Evolutionary conservation across 1,139 yeast species (phyloP).

Genomic region (Scheffersomyces illinoinensis): DNA sequence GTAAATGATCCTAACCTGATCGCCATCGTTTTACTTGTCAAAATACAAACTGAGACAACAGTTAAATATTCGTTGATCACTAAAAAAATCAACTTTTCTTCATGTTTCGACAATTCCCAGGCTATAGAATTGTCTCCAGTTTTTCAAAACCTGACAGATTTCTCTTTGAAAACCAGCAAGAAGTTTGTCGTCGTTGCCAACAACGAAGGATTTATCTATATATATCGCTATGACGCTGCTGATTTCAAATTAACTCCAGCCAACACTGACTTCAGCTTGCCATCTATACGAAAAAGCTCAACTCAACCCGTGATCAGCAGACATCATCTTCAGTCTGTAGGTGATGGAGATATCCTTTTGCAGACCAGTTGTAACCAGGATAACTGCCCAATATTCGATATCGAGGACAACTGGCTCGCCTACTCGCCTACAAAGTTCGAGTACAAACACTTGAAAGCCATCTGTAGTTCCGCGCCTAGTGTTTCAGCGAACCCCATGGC

Average conservation of each 20-base stretch:
- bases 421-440: conserved; percentile 46
- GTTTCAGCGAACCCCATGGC: not conserved
- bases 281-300: conserved; percentile 23
- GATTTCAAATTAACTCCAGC: conserved; percentile 10
- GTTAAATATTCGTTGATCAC: conserved; percentile 1
- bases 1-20: not conserved
- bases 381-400: conserved; percentile 47
- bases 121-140: not conserved
- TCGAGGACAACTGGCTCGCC: conserved; percentile 52
- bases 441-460: conserved; percentile 29
- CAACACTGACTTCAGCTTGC: conserved; percentile 21
- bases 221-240: conserved; percentile 13
- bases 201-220: conserved; percentile 23
- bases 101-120: not conserved
- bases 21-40: conserved; percentile 2
- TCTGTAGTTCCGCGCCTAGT: conserved; percentile 13
- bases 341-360: conserved; percentile 24
- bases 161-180: conserved; percentile 22
- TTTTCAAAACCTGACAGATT: conserved; percentile 5
- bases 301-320: conserved; percentile 25
- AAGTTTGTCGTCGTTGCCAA: conserved; percentile 25
- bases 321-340: conserved; percentile 11
- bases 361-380: conserved; percentile 38
- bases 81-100: not conserved
- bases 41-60: not conserved